Conservation (phyloP, 768 basidiomycete genomes). For the Crassisporium funariophilum region DNA sequence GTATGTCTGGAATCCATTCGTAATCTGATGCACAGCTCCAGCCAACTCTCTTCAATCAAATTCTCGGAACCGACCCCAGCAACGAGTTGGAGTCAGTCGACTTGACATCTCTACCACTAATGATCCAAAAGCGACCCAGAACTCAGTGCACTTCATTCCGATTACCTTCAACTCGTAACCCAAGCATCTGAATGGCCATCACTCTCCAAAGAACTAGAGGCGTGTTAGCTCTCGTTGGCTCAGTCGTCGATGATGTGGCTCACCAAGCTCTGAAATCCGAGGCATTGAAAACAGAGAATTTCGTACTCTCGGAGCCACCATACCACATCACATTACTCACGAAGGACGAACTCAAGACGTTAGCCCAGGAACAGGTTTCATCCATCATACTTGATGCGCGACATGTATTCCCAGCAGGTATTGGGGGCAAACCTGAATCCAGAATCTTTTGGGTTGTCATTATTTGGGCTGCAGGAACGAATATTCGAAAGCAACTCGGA, state of each 20-base stretch:
- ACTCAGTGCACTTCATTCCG: no score
- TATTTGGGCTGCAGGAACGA: conserved; percentile 58
- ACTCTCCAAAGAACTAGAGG: conserved; percentile 14
- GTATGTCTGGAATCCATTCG: no score
- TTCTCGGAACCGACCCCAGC: no score
- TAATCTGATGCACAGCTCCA: no score
- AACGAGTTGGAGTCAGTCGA: no score
- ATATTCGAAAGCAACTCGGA: conserved; percentile 48
- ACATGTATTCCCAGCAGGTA: conserved; percentile 39
- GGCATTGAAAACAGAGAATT: conserved; percentile 1
- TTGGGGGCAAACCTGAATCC: conserved; percentile 36
- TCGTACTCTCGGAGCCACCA: no score
- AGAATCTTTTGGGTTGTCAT: conserved; percentile 50
- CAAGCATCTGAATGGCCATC: conserved; percentile 5
- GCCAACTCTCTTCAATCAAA: no score
- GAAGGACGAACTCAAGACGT: conserved; percentile 38
- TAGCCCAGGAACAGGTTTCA: conserved; percentile 24
- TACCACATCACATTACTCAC: conserved; percentile 45
- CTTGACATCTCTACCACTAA: no score
- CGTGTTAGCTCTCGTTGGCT: conserved; percentile 13
- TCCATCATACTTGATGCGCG: conserved; percentile 25
- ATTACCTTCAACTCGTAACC: no score
- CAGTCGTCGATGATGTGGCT: conserved; percentile 9
- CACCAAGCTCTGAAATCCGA: not conserved
- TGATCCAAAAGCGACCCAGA: no score